Conservation (phyloP, 306 rosid species). For the Castanea sativa region DNA sequence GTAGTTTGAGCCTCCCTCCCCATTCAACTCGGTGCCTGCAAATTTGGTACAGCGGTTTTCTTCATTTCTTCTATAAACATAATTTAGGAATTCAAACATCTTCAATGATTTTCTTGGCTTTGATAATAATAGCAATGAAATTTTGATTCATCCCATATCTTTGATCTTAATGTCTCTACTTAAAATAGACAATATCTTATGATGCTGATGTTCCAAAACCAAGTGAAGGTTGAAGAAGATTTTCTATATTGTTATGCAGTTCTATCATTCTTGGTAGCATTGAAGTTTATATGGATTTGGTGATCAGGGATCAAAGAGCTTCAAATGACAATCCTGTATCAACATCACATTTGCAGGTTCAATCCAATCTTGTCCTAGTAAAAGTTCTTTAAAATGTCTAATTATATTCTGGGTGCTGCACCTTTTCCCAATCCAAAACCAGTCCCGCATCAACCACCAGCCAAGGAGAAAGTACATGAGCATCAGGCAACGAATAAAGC, state of each 20-base stretch:
- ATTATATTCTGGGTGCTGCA: constrained; percentile 22
- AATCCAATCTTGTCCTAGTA: background rate
- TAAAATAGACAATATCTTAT: background rate
- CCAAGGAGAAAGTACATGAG: constrained; percentile 11
- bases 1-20: background rate
- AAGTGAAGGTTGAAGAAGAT: background rate
- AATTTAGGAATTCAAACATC: background rate
- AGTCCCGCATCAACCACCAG: constrained; percentile 2
- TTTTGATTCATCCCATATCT: background rate
- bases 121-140: background rate
- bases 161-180: background rate
- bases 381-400: constrained; percentile 25
- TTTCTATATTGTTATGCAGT: background rate
- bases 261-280: constrained; percentile 21
- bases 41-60: background rate
- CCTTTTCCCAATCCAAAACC: constrained; percentile 18
- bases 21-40: background rate
- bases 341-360: constrained; percentile 15
- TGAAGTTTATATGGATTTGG: constrained; percentile 6
- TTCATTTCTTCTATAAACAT: background rate
- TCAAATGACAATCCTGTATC: constrained; percentile 17
- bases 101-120: background rate
- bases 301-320: constrained; percentile 12
- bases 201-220: background rate
- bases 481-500: constrained; percentile 2